Percentiles rank a stretch among this genome's conserved stretches.
Conservation (phyloP, 768 basidiomycete genomes). For the Suillus subluteus region DNA sequence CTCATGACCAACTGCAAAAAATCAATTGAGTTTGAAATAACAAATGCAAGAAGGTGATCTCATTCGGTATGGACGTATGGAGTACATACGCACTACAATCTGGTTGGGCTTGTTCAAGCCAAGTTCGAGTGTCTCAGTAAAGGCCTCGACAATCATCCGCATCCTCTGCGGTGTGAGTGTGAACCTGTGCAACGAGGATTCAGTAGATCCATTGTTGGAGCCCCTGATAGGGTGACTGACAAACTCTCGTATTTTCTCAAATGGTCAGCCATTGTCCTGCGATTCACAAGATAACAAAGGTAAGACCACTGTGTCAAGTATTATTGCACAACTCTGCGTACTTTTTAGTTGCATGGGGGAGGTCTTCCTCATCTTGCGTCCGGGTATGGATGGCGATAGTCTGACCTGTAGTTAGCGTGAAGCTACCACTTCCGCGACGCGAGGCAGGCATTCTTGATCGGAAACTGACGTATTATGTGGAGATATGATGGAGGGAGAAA, state of each 20-base stretch:
- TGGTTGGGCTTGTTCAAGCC: constrained; percentile 84
- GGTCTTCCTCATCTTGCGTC: constrained; percentile 83
- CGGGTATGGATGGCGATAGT: constrained; percentile 86
- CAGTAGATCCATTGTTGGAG: constrained; percentile 12
- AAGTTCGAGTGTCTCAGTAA: constrained; percentile 87
- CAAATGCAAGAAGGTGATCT: constrained; percentile 13
- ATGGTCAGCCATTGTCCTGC: constrained; percentile 91
- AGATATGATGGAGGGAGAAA: constrained; percentile 18
- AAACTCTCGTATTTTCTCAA: constrained; percentile 87
- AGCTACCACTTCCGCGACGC: constrained; percentile 77
- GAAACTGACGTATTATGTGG: constrained; percentile 5
- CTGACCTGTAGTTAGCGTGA: constrained; percentile 74
- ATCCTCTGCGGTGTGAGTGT: constrained; percentile 88
- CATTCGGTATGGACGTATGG: neutral
- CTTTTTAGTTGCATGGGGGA: constrained; percentile 95
- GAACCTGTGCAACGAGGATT: constrained; percentile 51
- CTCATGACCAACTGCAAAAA: constrained; percentile 1
- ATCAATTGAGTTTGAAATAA: constrained; percentile 7
- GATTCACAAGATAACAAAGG: constrained; percentile 8
- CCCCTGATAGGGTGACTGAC: constrained; percentile 49
- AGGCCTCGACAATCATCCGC: constrained; percentile 96
- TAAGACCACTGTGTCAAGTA: constrained; percentile 6
- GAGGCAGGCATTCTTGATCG: constrained; percentile 60
- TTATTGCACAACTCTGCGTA: constrained; percentile 37
- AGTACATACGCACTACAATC: constrained; percentile 73